phyloP scores from a whole-genome alignment of 306 rosid genomes.

The Acacia acuminata region DNA sequence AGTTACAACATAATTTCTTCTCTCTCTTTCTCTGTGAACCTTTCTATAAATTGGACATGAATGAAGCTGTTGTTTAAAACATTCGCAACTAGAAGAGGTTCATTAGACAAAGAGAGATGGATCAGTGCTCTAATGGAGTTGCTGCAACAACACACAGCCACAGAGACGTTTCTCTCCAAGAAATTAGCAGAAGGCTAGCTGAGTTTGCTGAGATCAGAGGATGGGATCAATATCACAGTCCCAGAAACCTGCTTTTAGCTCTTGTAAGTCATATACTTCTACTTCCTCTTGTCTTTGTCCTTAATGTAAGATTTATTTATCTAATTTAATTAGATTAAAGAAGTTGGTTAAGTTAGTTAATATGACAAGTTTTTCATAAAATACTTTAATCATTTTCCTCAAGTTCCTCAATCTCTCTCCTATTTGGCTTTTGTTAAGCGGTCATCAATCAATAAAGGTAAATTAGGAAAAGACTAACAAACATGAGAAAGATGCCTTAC shows the following conservation, averaged over 20 bases:
- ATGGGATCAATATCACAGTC: constrained; percentile 84
- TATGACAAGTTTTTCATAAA: too few relatives aligned
- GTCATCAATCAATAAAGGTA: too few relatives aligned
- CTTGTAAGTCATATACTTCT: constrained; percentile 40
- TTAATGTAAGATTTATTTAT: too few relatives aligned
- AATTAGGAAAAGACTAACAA: too few relatives aligned
- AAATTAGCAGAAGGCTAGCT: constrained; percentile 65
- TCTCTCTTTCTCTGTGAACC: not conserved
- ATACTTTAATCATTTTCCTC: too few relatives aligned
- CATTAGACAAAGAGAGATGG: constrained; percentile 24
- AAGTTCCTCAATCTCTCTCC: too few relatives aligned
- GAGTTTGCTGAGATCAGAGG: constrained; percentile 76
- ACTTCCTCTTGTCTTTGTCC: too few relatives aligned
- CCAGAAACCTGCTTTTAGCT: constrained; percentile 82
- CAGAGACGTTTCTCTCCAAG: constrained; percentile 68
- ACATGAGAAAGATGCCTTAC: too few relatives aligned
- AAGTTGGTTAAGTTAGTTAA: too few relatives aligned
- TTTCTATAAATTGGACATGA: constrained; percentile 56
- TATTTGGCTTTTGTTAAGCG: too few relatives aligned
- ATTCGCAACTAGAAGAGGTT: constrained; percentile 9
- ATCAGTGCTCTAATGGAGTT: constrained; percentile 40
- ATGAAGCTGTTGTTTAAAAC: constrained; percentile 1
- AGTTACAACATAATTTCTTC: constrained; percentile 21
- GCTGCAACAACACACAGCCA: constrained; percentile 27
- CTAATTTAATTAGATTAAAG: too few relatives aligned